These are phyloP conservation scores for Stentor coeruleus DNA, from an alignment of 73 alveolate species.

Conservation along the genomic window DNA sequence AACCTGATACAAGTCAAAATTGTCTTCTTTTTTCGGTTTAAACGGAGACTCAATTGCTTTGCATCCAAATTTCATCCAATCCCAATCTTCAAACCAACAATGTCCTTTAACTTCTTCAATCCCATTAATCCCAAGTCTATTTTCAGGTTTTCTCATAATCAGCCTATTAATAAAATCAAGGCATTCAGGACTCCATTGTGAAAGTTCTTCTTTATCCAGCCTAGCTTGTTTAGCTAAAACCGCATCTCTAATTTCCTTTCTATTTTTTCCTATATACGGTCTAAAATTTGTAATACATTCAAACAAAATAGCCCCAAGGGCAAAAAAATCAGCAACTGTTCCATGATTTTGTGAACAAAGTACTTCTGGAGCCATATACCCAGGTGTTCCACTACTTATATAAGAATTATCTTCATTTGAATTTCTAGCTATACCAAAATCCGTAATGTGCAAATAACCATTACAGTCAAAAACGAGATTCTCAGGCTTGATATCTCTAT, in stretches of 20 bases:
- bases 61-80: constrained; percentile 73
- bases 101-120: constrained; percentile 64
- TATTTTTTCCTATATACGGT: constrained; percentile 18
- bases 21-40: constrained; percentile 35
- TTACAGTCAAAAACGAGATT: constrained; percentile 50
- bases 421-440: constrained; percentile 47
- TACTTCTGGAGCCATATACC: constrained; percentile 45
- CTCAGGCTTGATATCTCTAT: constrained; percentile 69
- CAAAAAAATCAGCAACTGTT: not conserved
- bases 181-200: constrained; percentile 92
- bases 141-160: constrained; percentile 35
- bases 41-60: constrained; percentile 83
- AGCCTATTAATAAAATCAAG: constrained; percentile 82
- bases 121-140: constrained; percentile 63
- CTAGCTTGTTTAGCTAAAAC: constrained; percentile 45
- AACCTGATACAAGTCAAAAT: not conserved
- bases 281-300: not conserved
- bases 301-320: not conserved
- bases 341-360: not conserved
- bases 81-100: constrained; percentile 67
- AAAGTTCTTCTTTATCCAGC: constrained; percentile 72
- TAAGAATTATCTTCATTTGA: not conserved
- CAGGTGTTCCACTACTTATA: constrained; percentile 44
- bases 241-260: not conserved
- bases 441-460: constrained; percentile 11